Evolutionary conservation across 2,329 filamentous ascomycete genomes (phyloP).

Genomic region (Mollisia scopiformis): DNA sequence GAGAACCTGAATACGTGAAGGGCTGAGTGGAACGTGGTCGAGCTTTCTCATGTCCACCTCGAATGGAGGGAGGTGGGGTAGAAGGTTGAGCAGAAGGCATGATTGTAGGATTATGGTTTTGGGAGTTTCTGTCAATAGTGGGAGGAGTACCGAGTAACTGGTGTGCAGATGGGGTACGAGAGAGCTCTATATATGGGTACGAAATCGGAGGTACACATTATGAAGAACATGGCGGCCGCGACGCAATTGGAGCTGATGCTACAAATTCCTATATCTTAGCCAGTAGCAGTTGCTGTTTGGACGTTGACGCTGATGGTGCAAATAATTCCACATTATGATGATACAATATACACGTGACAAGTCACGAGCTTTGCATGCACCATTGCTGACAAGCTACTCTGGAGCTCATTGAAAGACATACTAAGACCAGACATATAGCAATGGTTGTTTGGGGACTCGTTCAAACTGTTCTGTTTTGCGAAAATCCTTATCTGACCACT

Average conservation of each 20-base stretch:
- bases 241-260: background rate
- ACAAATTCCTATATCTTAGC: background rate
- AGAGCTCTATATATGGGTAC: background rate
- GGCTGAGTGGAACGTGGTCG: background rate
- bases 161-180: background rate
- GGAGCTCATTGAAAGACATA: no score
- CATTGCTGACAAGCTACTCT: no score
- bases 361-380: background rate
- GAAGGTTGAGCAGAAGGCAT: constrained; percentile 11
- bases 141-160: background rate
- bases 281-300: background rate
- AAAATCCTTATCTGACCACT: no score
- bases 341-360: background rate
- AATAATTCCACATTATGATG: constrained; percentile 4
- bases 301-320: constrained; percentile 1
- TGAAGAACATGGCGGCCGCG: background rate
- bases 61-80: background rate
- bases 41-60: constrained; percentile 5
- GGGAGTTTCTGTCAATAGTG: background rate
- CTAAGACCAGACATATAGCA: no score
- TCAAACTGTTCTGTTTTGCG: no score
- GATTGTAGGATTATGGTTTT: background rate
- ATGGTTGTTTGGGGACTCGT: no score
- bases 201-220: background rate
- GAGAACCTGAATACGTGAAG: constrained; percentile 17